phyloP scores from a whole-genome alignment of 306 rosid species.

The Prunus persica region DNA sequence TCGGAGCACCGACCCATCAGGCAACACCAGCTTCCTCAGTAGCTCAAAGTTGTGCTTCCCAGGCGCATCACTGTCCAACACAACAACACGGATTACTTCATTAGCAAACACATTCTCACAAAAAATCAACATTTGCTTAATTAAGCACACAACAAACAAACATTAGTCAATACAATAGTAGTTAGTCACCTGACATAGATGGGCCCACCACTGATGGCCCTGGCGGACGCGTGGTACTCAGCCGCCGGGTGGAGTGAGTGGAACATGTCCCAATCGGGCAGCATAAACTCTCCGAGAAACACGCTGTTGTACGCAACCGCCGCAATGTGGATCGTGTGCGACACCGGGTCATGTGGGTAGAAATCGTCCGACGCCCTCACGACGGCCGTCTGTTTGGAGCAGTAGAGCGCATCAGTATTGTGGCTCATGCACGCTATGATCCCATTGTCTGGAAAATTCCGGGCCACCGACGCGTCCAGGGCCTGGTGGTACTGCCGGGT shows the following conservation, averaged over 20 bases:
- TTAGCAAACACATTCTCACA: not conserved
- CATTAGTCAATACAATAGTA: too few species aligned
- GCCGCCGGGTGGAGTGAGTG: conserved; percentile 83
- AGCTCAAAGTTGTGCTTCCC: conserved; percentile 77
- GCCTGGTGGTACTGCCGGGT: conserved; percentile 83
- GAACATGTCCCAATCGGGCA: conserved; percentile 98
- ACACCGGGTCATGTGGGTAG: conserved; percentile 74
- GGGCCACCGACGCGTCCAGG: conserved; percentile 69
- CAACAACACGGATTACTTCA: not conserved
- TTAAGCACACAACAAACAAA: too few species aligned
- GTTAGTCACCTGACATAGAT: conserved; percentile 56
- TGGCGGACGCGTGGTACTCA: conserved; percentile 84
- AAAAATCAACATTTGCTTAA: not conserved
- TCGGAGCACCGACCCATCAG: conserved; percentile 79
- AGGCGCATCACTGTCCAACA: conserved; percentile 63
- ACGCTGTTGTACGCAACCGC: conserved; percentile 80
- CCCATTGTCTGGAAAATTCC: conserved; percentile 78
- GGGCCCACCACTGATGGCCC: conserved; percentile 96
- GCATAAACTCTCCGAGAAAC: conserved; percentile 92
- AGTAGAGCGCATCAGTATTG: conserved; percentile 81
- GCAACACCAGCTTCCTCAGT: conserved; percentile 66
- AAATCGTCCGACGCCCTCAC: conserved; percentile 91
- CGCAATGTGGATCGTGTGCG: conserved; percentile 90
- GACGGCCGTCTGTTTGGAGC: conserved; percentile 73
- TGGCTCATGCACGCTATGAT: conserved; percentile 96